phyloP scores from a whole-genome alignment of 768 basidiomycete genomes.

The Coprinellus micaceus region DNA sequence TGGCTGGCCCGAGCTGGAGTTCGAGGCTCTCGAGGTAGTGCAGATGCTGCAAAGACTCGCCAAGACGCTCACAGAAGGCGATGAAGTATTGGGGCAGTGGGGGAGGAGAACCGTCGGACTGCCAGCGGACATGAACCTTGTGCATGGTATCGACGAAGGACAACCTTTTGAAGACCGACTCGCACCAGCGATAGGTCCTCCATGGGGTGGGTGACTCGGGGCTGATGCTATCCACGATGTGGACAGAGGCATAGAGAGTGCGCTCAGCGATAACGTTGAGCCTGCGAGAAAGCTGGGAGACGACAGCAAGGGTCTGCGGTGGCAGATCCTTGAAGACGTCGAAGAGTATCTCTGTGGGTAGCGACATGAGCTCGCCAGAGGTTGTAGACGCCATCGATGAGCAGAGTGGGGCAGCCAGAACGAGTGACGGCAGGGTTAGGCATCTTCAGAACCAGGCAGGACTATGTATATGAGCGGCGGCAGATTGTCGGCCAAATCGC shows the following conservation, averaged over 20 bases:
- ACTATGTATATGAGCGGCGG: slow-evolving; percentile 33
- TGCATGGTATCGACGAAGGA: slow-evolving; percentile 45
- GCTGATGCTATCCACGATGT: slow-evolving; percentile 45
- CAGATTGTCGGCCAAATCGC: slow-evolving; percentile 30
- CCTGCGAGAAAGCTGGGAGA: slow-evolving; percentile 43
- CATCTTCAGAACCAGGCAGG: background rate
- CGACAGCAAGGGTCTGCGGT: slow-evolving; percentile 32
- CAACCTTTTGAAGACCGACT: slow-evolving; percentile 42
- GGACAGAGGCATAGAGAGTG: slow-evolving; percentile 51
- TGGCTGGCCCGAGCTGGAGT: slow-evolving; percentile 47
- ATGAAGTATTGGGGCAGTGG: slow-evolving; percentile 29
- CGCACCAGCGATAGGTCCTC: slow-evolving; percentile 48
- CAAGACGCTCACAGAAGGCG: slow-evolving; percentile 38
- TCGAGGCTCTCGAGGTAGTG: slow-evolving; percentile 51
- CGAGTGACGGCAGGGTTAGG: slow-evolving; percentile 6
- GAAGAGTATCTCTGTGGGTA: slow-evolving; percentile 57
- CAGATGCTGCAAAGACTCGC: slow-evolving; percentile 32
- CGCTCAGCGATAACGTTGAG: slow-evolving; percentile 56
- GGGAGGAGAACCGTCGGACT: slow-evolving; percentile 32
- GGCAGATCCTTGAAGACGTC: slow-evolving; percentile 43
- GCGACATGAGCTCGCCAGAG: slow-evolving; percentile 21
- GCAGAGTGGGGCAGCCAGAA: background rate
- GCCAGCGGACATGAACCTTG: slow-evolving; percentile 55
- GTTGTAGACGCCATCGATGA: background rate
- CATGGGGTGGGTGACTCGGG: slow-evolving; percentile 36